Evolutionary conservation across 176 grass and related monocot genomes (phyloP).

Genomic region (Ampelocalamus luodianensis): DNA sequence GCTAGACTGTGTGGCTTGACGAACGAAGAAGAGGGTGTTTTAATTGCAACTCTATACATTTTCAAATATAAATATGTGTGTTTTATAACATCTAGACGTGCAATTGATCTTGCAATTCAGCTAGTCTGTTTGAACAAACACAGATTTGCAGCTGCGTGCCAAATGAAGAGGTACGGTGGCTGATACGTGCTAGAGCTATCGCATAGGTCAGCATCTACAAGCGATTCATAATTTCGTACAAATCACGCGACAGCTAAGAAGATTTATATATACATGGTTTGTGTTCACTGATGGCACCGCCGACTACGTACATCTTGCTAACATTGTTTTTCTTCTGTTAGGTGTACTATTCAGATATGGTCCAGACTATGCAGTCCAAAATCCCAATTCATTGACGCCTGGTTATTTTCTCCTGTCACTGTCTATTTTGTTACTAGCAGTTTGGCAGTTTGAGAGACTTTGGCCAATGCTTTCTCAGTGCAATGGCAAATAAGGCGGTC

Average conservation of each 20-base stretch:
- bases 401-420: background rate
- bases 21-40: background rate
- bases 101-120: background rate
- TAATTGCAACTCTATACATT: background rate
- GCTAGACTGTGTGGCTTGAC: background rate
- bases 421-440: background rate
- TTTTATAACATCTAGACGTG: background rate
- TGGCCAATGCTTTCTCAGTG: background rate
- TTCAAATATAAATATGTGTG: background rate
- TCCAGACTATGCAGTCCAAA: background rate
- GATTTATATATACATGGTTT: background rate
- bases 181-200: background rate
- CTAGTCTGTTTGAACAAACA: background rate
- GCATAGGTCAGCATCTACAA: background rate
- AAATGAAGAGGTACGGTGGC: background rate
- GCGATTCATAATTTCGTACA: background rate
- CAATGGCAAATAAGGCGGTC: background rate
- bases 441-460: background rate
- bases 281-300: background rate
- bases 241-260: background rate
- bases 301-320: background rate
- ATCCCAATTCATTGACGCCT: background rate
- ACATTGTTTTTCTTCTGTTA: background rate
- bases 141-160: background rate
- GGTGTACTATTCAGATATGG: background rate